Conservation (phyloP, 345 rosid species). For the Brassica carinata region DNA sequence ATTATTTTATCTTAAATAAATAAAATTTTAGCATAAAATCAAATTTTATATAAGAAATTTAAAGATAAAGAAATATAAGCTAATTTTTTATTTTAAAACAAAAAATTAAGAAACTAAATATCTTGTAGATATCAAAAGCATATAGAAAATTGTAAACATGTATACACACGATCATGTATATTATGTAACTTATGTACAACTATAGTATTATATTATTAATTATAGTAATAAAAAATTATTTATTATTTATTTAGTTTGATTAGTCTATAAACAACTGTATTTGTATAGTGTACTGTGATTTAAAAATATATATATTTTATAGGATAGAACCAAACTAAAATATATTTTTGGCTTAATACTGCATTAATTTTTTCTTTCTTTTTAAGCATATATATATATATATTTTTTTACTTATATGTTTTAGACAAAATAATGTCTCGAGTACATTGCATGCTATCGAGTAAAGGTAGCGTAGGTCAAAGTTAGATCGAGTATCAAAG, state of each 20-base stretch:
- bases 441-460: not conserved
- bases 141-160: not conserved
- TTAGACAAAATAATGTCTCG: not conserved
- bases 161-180: not conserved
- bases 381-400: not conserved
- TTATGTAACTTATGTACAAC: not conserved
- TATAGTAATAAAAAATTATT: not conserved
- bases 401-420: not conserved
- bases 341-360: not conserved
- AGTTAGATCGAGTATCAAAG: not conserved
- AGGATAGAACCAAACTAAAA: not conserved
- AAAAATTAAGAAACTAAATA: not conserved
- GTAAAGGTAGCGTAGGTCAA: not conserved
- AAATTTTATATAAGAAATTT: not conserved
- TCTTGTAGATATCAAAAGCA: not conserved
- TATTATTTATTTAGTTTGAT: not conserved
- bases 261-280: not conserved
- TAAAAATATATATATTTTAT: not conserved
- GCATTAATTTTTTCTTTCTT: not conserved
- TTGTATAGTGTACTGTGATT: not conserved
- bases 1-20: not conserved
- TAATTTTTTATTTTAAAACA: not conserved
- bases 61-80: not conserved
- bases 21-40: not conserved
- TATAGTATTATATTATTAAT: no score